phyloP scores from a whole-genome alignment of 352 stramenopile species.

The Phytophthora megakarya region DNA sequence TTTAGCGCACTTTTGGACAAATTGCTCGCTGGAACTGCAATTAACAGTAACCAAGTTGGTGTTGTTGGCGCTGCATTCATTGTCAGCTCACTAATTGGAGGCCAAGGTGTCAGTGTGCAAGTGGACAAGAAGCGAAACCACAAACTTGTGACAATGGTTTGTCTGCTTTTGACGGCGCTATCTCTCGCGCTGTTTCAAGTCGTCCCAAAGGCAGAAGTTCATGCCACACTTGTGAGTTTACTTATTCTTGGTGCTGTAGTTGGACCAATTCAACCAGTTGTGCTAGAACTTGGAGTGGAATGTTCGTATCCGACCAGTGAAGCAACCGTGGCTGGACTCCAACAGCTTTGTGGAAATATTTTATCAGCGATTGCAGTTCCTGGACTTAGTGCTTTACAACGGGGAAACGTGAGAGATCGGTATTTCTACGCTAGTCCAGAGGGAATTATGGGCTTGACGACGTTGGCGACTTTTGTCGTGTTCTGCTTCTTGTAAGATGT shows the following conservation, averaged over 20 bases:
- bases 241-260: slow-evolving; percentile 56
- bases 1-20: slow-evolving; percentile 69
- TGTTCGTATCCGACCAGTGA: slow-evolving; percentile 75
- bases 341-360: slow-evolving; percentile 78
- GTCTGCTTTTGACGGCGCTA: slow-evolving; percentile 45
- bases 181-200: slow-evolving; percentile 47
- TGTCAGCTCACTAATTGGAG: slow-evolving; percentile 63
- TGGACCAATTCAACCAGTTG: slow-evolving; percentile 64
- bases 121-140: slow-evolving; percentile 62
- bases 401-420: slow-evolving; percentile 36
- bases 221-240: slow-evolving; percentile 42
- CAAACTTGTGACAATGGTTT: slow-evolving; percentile 52
- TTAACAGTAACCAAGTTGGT: slow-evolving; percentile 59
- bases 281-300: slow-evolving; percentile 70
- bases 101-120: slow-evolving; percentile 62
- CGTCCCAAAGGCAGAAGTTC: slow-evolving; percentile 32
- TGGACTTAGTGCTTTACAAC: slow-evolving; percentile 49
- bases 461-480: slow-evolving; percentile 41
- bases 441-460: slow-evolving; percentile 53
- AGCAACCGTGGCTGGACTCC: slow-evolving; percentile 68
- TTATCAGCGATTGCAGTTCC: slow-evolving; percentile 64
- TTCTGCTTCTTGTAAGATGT: slow-evolving; percentile 57
- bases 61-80: slow-evolving; percentile 72
- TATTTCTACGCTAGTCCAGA: slow-evolving; percentile 60
- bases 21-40: slow-evolving; percentile 52